Conservation (phyloP, 2,329 filamentous ascomycete genomes). For the Aureobasidium sp. region DNA sequence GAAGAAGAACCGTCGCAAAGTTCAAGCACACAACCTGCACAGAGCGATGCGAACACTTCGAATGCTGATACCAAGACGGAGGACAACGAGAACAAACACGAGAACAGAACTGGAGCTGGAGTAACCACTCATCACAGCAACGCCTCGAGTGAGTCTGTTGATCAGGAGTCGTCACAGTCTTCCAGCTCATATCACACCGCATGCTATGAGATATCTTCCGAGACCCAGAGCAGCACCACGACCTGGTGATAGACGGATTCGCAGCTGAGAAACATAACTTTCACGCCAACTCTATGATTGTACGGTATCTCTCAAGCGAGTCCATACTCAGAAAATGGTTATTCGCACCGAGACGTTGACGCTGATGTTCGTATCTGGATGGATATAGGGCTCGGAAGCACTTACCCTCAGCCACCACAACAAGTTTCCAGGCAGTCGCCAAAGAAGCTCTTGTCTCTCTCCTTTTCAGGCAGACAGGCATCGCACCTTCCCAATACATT, state of each 20-base stretch:
- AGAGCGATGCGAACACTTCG: not conserved
- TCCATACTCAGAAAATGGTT: too few species aligned
- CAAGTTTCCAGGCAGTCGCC: not conserved
- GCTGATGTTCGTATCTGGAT: too few species aligned
- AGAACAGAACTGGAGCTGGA: not conserved
- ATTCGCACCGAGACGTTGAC: too few species aligned
- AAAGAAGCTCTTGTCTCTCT: too few species aligned
- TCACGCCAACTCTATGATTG: not conserved
- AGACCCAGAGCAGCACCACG: not conserved
- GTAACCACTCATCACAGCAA: not conserved
- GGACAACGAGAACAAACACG: not conserved
- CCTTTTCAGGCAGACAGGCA: not conserved
- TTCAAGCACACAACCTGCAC: not conserved
- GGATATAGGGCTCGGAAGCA: not conserved
- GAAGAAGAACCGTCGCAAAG: not conserved
- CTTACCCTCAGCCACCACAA: not conserved
- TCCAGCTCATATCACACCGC: constrained; percentile 1
- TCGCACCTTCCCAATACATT: not conserved
- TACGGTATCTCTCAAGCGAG: too few species aligned
- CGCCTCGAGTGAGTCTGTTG: not conserved
- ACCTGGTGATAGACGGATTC: not conserved
- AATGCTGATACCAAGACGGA: not conserved
- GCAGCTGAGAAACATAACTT: not conserved
- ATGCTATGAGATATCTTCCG: not conserved
- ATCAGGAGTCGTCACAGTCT: not conserved